Evolutionary conservation across 192 early-diverging fungal genomes (phyloP).

Genomic region (Coemansia sp.): DNA sequence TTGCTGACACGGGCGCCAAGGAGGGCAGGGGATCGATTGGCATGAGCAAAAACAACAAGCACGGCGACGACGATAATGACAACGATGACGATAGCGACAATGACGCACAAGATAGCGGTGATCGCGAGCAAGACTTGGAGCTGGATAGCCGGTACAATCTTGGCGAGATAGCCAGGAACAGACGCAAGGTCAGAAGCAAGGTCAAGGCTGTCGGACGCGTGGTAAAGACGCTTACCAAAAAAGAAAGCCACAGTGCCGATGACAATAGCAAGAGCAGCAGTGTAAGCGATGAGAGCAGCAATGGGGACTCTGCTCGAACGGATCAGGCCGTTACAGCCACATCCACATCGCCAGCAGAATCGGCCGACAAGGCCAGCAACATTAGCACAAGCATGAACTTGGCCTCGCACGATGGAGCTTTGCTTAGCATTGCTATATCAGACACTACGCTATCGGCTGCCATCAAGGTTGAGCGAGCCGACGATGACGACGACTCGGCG

Average conservation of each 20-base stretch:
- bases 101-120: constrained; percentile 1
- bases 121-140: constrained; percentile 19
- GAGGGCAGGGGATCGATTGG: constrained; percentile 1
- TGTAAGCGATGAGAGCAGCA: neutral
- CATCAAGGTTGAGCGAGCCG: neutral
- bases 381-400: neutral
- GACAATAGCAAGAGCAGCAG: neutral
- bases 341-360: neutral
- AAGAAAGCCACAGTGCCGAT: neutral
- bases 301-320: neutral
- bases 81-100: constrained; percentile 17
- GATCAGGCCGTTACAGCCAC: neutral
- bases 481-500: neutral
- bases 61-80: constrained; percentile 17
- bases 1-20: neutral
- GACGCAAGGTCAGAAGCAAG: constrained; percentile 6
- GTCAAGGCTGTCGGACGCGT: neutral
- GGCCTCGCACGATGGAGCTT: neutral
- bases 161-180: constrained; percentile 3
- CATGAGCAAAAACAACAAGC: constrained; percentile 8
- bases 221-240: neutral
- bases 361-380: neutral
- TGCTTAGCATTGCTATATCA: neutral
- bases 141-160: constrained; percentile 10
- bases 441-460: neutral